phyloP scores from a whole-genome alignment of 2,329 filamentous ascomycete species.

The Monilinia polystroma region DNA sequence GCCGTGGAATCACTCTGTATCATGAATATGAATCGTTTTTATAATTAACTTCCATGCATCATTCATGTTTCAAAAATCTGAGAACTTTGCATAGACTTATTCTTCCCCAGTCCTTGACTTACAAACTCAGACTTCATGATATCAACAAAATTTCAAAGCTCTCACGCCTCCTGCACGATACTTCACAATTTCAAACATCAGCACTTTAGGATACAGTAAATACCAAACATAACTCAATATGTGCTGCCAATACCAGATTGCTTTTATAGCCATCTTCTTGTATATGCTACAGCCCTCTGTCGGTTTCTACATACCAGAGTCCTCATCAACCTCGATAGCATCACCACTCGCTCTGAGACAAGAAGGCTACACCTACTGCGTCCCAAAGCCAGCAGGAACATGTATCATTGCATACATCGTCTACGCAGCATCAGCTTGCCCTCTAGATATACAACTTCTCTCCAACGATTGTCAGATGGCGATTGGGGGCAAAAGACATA shows the following conservation, averaged over 20 bases:
- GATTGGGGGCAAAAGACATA: not conserved
- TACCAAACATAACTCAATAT: not conserved
- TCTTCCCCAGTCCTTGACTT: not conserved
- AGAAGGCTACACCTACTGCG: not conserved
- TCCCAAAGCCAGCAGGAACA: not conserved
- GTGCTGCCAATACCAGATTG: not conserved
- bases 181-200: no score
- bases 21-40: not conserved
- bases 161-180: not conserved
- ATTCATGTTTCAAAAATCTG: not conserved
- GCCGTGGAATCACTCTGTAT: not conserved
- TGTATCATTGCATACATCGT: slow-evolving; percentile 6
- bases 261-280: not conserved
- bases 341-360: not conserved
- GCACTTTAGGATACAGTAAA: no score
- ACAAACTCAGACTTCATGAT: not conserved
- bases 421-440: not conserved
- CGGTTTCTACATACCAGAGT: not conserved
- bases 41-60: not conserved
- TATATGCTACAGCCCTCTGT: not conserved
- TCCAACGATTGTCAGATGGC: not conserved
- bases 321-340: not conserved
- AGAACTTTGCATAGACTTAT: not conserved
- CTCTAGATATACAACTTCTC: not conserved
- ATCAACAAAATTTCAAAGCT: not conserved